These are phyloP conservation scores for Nicotiana benthamiana DNA, from an alignment of 257 asterid species.

Conservation along the genomic window DNA sequence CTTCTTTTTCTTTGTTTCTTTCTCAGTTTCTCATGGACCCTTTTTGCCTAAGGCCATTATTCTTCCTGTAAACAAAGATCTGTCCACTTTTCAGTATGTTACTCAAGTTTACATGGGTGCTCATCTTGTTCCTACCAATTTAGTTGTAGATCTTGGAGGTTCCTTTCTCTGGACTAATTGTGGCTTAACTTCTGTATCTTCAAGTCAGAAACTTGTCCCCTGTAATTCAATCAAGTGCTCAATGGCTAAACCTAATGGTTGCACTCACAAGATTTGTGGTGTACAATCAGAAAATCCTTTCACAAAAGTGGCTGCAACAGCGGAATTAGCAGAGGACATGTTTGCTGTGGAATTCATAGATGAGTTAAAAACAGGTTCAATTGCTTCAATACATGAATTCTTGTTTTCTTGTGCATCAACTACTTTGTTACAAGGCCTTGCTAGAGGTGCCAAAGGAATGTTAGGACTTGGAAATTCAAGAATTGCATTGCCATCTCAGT, in stretches of 20 bases:
- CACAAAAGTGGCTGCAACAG: conserved; percentile 33
- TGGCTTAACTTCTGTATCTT: not conserved
- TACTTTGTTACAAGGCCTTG: conserved; percentile 42
- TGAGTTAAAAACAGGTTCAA: conserved; percentile 32
- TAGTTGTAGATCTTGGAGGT: conserved; percentile 52
- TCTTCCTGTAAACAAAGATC: conserved; percentile 45
- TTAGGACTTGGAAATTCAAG: conserved; percentile 64
- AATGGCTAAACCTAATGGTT: conserved; percentile 38
- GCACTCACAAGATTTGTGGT: conserved; percentile 37
- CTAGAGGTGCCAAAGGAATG: conserved; percentile 51
- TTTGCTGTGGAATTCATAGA: conserved; percentile 40
- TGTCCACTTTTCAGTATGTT: conserved; percentile 47
- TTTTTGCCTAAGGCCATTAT: conserved; percentile 52
- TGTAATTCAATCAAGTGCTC: conserved; percentile 55
- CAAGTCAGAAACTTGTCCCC: conserved; percentile 28
- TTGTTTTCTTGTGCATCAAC: conserved; percentile 48
- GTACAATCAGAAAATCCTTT: conserved; percentile 45
- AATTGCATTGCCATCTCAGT: conserved; percentile 56
- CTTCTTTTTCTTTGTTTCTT: conserved; percentile 12
- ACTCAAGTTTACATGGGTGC: conserved; percentile 35
- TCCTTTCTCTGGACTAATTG: conserved; percentile 52
- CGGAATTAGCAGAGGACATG: conserved; percentile 34
- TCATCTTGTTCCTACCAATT: conserved; percentile 25
- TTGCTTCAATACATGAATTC: conserved; percentile 41
- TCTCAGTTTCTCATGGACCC: conserved; percentile 40